Base-by-base conservation (phyloP, 2,329 filamentous ascomycete genomes). In the Tolypocladium tundrense region DNA sequence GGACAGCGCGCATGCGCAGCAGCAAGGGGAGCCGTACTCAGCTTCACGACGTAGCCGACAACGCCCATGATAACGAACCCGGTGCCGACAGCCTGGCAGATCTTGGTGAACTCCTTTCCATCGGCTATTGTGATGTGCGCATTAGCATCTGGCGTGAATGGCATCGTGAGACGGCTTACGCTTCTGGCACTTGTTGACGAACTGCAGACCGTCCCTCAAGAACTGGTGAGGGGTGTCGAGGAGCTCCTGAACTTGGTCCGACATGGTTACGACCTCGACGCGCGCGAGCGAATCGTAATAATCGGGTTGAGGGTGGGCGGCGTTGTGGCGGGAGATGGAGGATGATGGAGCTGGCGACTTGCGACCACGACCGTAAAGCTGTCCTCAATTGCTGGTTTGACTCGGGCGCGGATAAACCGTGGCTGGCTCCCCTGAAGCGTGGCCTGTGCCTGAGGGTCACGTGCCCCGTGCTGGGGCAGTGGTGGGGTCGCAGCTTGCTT, bases 21-120 rank as follows among this genome's bases (percentile, higher is more conserved):
- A 5, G n/a, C 7, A 33, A n/a, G 31, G 55, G 35, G 21, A 9
- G 13, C 63, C 80, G 54, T 77, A 86, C 83, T 85, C 68, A 88
- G 78, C 79, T 88, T 88, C 69, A 88, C 84, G 61, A 88, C 72
- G 73, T 87, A 88, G 62, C 85, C 85, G 59, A 88, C 85, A 53
- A 83, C 82, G 61, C 85, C 85, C 85, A 87, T 88, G 72, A 88
- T 80, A 62, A 88, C 72, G 74, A 88, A 88, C 60, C 86, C 86
- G 62, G 87, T 80, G 59, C 85, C 86, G 61, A 88, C 85, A 60
- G 85, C 85, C 74, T 79, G 77, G 69, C 73, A 76, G 58, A 77
- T 71, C 63, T 73, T 72, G 57, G 75, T 66, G 61, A 77, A 77
- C 65, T 77, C 75, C 62, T 73, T 71, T 62, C 71, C 68, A 57